Evolutionary conservation across 179 eudicot species (phyloP).

Genomic region (Corrigiola litoralis): DNA sequence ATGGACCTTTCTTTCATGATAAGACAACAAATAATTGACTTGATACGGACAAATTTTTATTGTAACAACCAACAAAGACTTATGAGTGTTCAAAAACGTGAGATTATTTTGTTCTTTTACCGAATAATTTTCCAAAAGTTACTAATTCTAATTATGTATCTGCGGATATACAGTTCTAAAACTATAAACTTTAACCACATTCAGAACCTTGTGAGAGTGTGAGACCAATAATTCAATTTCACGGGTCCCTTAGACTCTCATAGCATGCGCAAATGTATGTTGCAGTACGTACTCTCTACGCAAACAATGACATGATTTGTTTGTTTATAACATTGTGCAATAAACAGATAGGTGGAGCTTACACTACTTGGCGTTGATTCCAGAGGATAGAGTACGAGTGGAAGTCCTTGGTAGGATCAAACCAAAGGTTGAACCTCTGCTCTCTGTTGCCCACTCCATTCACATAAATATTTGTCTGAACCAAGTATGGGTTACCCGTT

Average conservation of each 20-base stretch:
- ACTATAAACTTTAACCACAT: neutral
- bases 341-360: slow-evolving; percentile 26
- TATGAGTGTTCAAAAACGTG: neutral
- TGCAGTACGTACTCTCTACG: neutral
- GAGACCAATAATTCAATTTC: neutral
- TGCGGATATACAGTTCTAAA: too few species aligned
- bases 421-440: slow-evolving; percentile 83
- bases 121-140: neutral
- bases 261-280: neutral
- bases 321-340: neutral
- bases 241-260: neutral
- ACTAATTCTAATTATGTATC: neutral
- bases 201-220: neutral
- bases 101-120: neutral
- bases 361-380: slow-evolving; percentile 84
- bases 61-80: neutral
- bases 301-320: neutral
- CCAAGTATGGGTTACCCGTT: slow-evolving; percentile 71
- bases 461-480: slow-evolving; percentile 74
- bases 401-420: slow-evolving; percentile 76
- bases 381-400: slow-evolving; percentile 71
- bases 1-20: neutral
- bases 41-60: neutral
- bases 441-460: slow-evolving; percentile 87
- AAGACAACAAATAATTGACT: neutral